A percentile compares a stretch with the other conserved stretches of the same genome.
Evolutionary conservation across 176 grass and related monocot genomes (phyloP).

Genomic region (Ananas comosus): DNA sequence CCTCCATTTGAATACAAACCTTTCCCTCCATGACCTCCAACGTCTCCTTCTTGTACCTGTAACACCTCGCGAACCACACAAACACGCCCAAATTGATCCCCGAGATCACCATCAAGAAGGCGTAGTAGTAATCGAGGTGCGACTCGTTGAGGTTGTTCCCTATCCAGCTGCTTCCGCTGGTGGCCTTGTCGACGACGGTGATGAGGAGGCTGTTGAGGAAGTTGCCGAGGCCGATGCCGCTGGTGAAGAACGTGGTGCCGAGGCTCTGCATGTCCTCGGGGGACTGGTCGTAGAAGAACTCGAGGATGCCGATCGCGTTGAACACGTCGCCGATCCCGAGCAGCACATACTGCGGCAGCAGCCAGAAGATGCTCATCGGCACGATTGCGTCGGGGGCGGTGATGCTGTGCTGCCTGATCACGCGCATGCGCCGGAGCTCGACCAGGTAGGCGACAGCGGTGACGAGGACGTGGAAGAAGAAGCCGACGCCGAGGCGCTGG

Average conservation of each 20-base stretch:
- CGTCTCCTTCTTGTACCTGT: constrained; percentile 51
- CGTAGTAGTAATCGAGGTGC: constrained; percentile 66
- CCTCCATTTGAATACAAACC: constrained; percentile 22
- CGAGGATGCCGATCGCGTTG: constrained; percentile 55
- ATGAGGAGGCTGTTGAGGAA: constrained; percentile 73
- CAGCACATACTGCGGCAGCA: constrained; percentile 66
- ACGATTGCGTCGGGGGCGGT: constrained; percentile 19
- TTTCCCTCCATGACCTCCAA: constrained; percentile 9
- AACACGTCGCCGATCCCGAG: constrained; percentile 67
- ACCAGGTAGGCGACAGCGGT: constrained; percentile 40
- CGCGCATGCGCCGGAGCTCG: constrained; percentile 40
- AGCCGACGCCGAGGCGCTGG: constrained; percentile 58
- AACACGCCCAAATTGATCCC: constrained; percentile 41
- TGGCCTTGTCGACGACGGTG: constrained; percentile 37
- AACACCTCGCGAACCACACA: constrained; percentile 34
- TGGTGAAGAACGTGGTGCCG: constrained; percentile 67
- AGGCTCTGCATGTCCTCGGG: constrained; percentile 70
- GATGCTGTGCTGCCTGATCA: neutral
- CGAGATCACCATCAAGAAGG: constrained; percentile 43
- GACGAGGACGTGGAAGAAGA: constrained; percentile 29
- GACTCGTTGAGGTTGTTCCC: constrained; percentile 62
- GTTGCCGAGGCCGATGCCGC: constrained; percentile 49
- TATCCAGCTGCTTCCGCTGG: constrained; percentile 30
- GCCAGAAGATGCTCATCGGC: constrained; percentile 73
- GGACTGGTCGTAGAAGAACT: constrained; percentile 83